Evolutionary conservation across 306 rosid genomes (phyloP).

Genomic region (Luffa acutangula): DNA sequence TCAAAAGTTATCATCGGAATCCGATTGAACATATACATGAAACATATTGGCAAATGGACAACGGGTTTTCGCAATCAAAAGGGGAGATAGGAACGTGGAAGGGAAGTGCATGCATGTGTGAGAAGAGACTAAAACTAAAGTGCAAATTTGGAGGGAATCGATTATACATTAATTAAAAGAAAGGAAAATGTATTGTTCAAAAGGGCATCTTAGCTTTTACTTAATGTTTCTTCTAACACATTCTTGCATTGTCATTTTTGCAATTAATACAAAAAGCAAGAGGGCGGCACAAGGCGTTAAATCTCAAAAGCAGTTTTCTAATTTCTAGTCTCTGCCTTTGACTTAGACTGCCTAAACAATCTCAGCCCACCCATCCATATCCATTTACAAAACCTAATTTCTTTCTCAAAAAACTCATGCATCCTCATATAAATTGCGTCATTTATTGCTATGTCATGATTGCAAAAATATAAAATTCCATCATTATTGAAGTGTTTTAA

Average conservation of each 20-base stretch:
- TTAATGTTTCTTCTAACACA: not conserved
- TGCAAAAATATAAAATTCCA: too few species aligned
- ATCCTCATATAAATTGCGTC: not conserved
- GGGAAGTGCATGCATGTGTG: not conserved
- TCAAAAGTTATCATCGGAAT: too few species aligned
- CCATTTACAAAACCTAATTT: not conserved
- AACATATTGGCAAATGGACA: not conserved
- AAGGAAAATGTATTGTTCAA: not conserved
- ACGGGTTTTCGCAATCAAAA: not conserved
- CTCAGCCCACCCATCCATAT: not conserved
- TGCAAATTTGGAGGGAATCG: not conserved
- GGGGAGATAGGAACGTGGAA: too few species aligned
- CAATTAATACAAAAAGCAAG: not conserved
- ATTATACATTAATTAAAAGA: not conserved
- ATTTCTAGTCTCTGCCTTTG: not conserved
- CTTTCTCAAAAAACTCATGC: not conserved
- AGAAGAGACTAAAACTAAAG: not conserved
- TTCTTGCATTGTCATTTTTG: not conserved
- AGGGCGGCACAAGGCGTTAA: conserved; percentile 8
- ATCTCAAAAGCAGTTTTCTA: not conserved
- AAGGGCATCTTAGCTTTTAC: not conserved
- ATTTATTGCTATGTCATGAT: not conserved
- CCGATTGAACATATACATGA: too few species aligned
- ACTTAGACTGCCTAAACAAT: not conserved
- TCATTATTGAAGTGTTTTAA: too few species aligned